Conservation (phyloP, 495 filamentous ascomycete species). For the Symbiotaphrina buchneri region DNA sequence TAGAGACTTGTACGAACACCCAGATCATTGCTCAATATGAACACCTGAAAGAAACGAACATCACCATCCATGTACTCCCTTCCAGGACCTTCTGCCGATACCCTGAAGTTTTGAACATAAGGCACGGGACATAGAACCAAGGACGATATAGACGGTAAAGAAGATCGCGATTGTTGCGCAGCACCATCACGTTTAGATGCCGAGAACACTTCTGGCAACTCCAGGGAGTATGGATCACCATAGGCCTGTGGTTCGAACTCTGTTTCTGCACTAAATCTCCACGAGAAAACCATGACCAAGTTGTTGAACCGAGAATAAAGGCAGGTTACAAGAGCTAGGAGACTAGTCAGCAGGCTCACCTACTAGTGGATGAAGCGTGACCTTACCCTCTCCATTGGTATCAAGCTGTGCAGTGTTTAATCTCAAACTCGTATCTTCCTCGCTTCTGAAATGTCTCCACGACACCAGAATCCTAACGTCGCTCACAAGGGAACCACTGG, state of each 20-base stretch:
- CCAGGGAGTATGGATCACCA: slow-evolving; percentile 5
- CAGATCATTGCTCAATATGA: slow-evolving; percentile 8
- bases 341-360: slow-evolving; percentile 3
- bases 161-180: neutral
- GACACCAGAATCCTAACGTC: slow-evolving; percentile 13
- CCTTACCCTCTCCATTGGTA: slow-evolving; percentile 6
- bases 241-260: neutral
- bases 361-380: neutral
- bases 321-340: slow-evolving; percentile 7
- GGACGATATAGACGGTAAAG: slow-evolving; percentile 2
- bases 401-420: slow-evolving; percentile 8
- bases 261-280: slow-evolving; percentile 1
- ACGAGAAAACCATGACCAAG: slow-evolving; percentile 10
- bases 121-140: slow-evolving; percentile 1
- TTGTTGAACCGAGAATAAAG: slow-evolving; percentile 10
- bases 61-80: slow-evolving; percentile 5
- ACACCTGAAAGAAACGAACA: slow-evolving; percentile 10
- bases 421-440: slow-evolving; percentile 13
- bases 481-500: slow-evolving; percentile 6
- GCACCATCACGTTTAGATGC: neutral
- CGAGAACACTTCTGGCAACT: neutral
- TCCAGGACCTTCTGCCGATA: slow-evolving; percentile 4
- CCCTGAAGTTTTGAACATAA: neutral
- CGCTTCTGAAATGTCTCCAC: slow-evolving; percentile 22
- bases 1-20: slow-evolving; percentile 6